phyloP scores from a whole-genome alignment of 306 rosid genomes.

The Oxytropis ochrocephala region DNA sequence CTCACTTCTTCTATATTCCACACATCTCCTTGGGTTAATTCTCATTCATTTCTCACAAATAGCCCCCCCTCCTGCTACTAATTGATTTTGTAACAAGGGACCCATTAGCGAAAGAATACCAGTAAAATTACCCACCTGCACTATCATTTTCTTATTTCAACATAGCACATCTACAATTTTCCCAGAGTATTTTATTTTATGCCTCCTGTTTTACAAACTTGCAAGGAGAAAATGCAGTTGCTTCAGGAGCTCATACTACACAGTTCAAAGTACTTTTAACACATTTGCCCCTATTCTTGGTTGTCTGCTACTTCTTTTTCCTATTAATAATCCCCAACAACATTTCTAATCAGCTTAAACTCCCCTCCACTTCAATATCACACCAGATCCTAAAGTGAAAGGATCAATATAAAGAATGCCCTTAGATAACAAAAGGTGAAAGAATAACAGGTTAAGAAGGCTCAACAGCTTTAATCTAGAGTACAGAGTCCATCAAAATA shows the following conservation, averaged over 20 bases:
- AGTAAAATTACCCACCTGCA: not conserved
- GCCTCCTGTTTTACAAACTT: not conserved
- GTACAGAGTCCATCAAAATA: not conserved
- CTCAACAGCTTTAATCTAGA: not conserved
- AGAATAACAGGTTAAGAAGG: slow-evolving; percentile 8
- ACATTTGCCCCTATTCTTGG: not conserved
- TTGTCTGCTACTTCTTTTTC: not conserved
- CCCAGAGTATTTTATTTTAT: not conserved
- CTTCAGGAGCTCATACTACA: not conserved
- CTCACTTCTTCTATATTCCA: not conserved
- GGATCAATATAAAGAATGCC: not conserved
- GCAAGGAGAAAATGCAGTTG: not conserved
- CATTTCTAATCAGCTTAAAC: not conserved
- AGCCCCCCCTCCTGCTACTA: not conserved
- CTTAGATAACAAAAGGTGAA: not conserved
- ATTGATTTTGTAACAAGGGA: not conserved
- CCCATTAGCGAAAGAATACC: not conserved
- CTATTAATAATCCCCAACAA: too few species aligned
- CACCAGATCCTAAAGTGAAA: not conserved
- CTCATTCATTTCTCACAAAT: not conserved
- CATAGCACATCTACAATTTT: not conserved
- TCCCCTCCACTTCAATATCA: not conserved
- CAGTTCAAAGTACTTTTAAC: not conserved
- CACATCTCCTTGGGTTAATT: not conserved
- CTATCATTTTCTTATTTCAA: not conserved